Conservation (phyloP, 768 basidiomycete genomes). For the Tricholoma terreum region DNA sequence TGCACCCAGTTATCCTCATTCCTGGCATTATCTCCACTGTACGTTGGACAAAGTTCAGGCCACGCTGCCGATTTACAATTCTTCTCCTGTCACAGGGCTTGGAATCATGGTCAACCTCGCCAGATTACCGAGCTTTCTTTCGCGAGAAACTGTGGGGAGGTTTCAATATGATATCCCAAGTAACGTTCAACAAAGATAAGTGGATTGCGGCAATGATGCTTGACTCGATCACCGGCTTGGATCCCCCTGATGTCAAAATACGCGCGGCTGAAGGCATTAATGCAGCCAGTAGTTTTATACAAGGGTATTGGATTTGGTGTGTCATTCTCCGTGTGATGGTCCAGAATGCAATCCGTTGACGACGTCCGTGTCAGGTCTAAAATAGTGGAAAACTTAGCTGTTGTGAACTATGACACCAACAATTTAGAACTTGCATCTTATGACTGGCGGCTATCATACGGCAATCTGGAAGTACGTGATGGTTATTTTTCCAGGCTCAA, state of each 20-base stretch:
- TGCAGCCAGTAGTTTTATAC: constrained; percentile 81
- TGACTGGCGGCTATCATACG: constrained; percentile 87
- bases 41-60: constrained; percentile 17
- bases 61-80: neutral
- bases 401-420: constrained; percentile 89
- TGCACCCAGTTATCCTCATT: constrained; percentile 80
- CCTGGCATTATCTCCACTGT: constrained; percentile 91
- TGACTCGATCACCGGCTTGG: constrained; percentile 88
- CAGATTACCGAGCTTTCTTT: constrained; percentile 85
- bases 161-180: constrained; percentile 80
- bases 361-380: constrained; percentile 57
- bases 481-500: constrained; percentile 87
- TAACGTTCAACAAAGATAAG: constrained; percentile 76
- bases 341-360: neutral
- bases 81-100: constrained; percentile 48
- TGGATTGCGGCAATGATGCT: constrained; percentile 93
- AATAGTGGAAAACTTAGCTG: constrained; percentile 92
- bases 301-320: constrained; percentile 94
- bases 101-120: constrained; percentile 91
- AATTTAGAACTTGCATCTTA: constrained; percentile 83
- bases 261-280: constrained; percentile 91
- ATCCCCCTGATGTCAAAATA: constrained; percentile 81
- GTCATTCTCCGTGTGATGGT: constrained; percentile 8
- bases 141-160: constrained; percentile 85
- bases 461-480: constrained; percentile 90